Evolutionary conservation across 202 grass and related monocot genomes (phyloP).

Genomic region (Setaria italica): DNA sequence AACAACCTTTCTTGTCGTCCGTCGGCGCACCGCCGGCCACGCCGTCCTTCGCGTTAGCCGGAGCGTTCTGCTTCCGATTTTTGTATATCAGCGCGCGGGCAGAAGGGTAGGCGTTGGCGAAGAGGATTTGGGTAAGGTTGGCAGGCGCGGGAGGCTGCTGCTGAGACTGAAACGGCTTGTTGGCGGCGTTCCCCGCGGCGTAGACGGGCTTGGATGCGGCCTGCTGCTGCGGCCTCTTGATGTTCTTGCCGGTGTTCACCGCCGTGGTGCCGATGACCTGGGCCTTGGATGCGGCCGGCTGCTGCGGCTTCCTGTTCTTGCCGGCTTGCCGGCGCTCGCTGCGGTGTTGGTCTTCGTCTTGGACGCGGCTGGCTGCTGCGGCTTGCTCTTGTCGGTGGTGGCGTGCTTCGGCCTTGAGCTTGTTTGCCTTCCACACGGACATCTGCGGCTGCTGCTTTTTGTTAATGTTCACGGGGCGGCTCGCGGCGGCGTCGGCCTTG

Average conservation of each 20-base stretch:
- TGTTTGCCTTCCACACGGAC: not conserved
- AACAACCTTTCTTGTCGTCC: not conserved
- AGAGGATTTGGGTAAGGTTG: not conserved
- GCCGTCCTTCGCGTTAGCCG: not conserved
- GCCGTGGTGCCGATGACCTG: not conserved
- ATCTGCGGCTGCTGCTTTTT: constrained; percentile 14
- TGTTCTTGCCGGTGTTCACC: not conserved
- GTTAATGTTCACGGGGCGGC: not conserved
- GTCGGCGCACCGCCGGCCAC: not conserved
- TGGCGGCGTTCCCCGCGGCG: not conserved
- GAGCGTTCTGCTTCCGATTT: not conserved
- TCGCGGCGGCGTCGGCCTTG: not conserved
- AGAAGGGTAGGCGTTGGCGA: not conserved
- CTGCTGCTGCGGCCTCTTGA: not conserved
- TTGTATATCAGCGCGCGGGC: not conserved
- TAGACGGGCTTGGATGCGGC: not conserved
- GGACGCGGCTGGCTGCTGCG: too few species aligned
- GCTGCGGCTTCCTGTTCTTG: not conserved
- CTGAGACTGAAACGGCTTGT: not conserved
- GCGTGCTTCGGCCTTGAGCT: not conserved
- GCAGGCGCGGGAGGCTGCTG: not conserved
- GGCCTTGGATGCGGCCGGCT: too few species aligned
- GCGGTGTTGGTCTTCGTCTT: not conserved
- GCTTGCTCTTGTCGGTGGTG: not conserved
- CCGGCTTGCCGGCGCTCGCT: not conserved